These are phyloP conservation scores for Crucibulum laeve DNA, from an alignment of 768 basidiomycete genomes.

Conservation along the genomic window DNA sequence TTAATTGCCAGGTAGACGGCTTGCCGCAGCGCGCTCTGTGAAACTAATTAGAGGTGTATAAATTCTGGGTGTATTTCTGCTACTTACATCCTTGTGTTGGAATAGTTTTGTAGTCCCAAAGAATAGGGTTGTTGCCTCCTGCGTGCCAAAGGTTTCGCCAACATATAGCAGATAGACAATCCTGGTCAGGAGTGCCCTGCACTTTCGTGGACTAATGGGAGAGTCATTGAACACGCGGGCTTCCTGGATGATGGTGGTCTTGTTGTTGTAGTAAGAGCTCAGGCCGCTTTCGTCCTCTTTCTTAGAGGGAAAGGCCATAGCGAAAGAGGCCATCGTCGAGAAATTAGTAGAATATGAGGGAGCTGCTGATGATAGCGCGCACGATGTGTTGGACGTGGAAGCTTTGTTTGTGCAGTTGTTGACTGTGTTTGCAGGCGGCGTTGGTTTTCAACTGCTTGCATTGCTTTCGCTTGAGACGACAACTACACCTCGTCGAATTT, in stretches of 20 bases:
- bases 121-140: slow-evolving; percentile 97
- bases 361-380: slow-evolving; percentile 8
- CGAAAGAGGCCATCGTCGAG: slow-evolving; percentile 44
- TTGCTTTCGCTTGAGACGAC: too few species aligned
- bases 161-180: slow-evolving; percentile 96
- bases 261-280: slow-evolving; percentile 93
- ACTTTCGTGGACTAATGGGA: slow-evolving; percentile 96
- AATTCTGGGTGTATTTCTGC: slow-evolving; percentile 3
- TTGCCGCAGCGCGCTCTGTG: slow-evolving; percentile 88
- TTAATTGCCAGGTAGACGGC: slow-evolving; percentile 99
- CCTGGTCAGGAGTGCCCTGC: slow-evolving; percentile 91
- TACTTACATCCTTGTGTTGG: slow-evolving; percentile 96
- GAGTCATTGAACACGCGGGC: slow-evolving; percentile 99
- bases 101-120: slow-evolving; percentile 99
- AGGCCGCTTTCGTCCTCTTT: slow-evolving; percentile 96
- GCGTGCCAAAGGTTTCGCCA: slow-evolving; percentile 90
- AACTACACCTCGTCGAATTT: too few species aligned
- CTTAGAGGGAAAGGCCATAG: slow-evolving; percentile 82
- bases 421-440: too few species aligned
- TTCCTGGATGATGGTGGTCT: slow-evolving; percentile 97
- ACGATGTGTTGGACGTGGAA: slow-evolving; percentile 32
- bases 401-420: slow-evolving; percentile 38
- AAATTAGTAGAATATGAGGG: slow-evolving; percentile 11
- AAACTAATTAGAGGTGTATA: not conserved
- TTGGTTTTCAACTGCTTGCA: too few species aligned